Percentiles rank a stretch among this genome's conserved stretches.
phyloP scores from a whole-genome alignment of 2,329 filamentous ascomycete genomes.

The Trichoderma sp. region DNA sequence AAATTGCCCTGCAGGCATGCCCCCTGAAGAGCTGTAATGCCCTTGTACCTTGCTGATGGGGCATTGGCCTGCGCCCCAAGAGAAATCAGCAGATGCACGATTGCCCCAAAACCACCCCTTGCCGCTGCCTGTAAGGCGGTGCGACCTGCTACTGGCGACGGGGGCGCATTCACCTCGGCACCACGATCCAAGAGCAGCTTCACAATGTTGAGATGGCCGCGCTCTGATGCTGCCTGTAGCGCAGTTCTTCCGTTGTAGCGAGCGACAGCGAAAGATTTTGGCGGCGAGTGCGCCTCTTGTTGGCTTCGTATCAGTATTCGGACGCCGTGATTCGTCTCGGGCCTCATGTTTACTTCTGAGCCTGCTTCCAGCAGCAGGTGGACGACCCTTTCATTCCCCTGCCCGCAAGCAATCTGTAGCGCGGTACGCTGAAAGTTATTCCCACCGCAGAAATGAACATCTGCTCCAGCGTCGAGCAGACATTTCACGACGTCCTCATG shows the following conservation, averaged over 20 bases:
- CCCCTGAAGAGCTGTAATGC: slow-evolving; percentile 42
- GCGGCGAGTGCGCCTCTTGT: not conserved
- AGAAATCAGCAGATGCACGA: slow-evolving; percentile 32
- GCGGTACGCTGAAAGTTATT: slow-evolving; percentile 42
- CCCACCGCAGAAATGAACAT: slow-evolving; percentile 26
- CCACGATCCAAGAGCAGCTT: slow-evolving; percentile 30
- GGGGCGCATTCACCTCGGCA: slow-evolving; percentile 37
- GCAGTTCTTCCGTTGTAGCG: slow-evolving; percentile 21
- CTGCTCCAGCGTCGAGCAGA: slow-evolving; percentile 33
- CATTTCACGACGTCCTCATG: slow-evolving; percentile 32
- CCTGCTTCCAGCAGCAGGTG: slow-evolving; percentile 17
- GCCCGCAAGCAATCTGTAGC: slow-evolving; percentile 42
- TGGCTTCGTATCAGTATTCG: not conserved
- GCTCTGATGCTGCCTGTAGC: slow-evolving; percentile 26
- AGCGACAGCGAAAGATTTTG: slow-evolving; percentile 7
- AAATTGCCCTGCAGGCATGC: slow-evolving; percentile 37
- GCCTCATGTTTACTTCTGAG: slow-evolving; percentile 13
- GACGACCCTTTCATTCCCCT: slow-evolving; percentile 28
- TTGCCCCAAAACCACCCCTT: slow-evolving; percentile 29
- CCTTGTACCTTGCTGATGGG: slow-evolving; percentile 39
- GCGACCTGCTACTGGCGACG: slow-evolving; percentile 15
- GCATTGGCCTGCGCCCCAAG: slow-evolving; percentile 39
- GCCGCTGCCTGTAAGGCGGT: slow-evolving; percentile 42
- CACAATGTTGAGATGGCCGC: slow-evolving; percentile 23
- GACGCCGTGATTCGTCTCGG: slow-evolving; percentile 7